Evolutionary conservation across 345 rosid species (phyloP).

Genomic region (Gossypium thurberi): DNA sequence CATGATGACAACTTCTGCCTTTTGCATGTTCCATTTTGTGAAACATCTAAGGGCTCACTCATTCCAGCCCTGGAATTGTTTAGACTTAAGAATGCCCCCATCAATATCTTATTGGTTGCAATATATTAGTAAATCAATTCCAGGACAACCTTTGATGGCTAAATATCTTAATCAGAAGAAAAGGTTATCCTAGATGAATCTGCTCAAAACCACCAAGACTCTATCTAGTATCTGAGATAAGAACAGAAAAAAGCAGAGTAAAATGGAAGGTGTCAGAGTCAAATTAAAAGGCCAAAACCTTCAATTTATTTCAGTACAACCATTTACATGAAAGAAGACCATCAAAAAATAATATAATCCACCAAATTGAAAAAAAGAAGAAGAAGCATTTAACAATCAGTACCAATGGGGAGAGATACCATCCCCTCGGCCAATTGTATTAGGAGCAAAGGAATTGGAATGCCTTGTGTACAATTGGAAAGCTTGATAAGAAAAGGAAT

Average conservation of each 20-base stretch:
- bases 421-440: background rate
- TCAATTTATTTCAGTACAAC: background rate
- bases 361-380: background rate
- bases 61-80: slow-evolving; percentile 28
- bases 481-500: background rate
- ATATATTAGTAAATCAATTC: background rate
- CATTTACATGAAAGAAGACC: background rate
- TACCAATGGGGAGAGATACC: background rate
- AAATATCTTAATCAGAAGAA: slow-evolving; percentile 16
- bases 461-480: background rate
- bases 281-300: background rate
- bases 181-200: slow-evolving; percentile 16
- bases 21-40: slow-evolving; percentile 22
- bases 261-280: slow-evolving; percentile 1
- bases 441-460: background rate
- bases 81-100: slow-evolving; percentile 39
- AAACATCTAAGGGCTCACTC: slow-evolving; percentile 12
- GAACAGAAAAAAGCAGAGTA: background rate
- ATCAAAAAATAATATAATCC: background rate
- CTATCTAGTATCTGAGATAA: slow-evolving; percentile 1
- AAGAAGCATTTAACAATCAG: background rate
- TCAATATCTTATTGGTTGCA: background rate
- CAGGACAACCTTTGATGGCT: slow-evolving; percentile 1
- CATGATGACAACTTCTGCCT: slow-evolving; percentile 20
- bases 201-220: slow-evolving; percentile 15